These are phyloP conservation scores for Penicillium sclerotigenum DNA, from an alignment of 2,329 filamentous ascomycete genomes.

Conservation along the genomic window DNA sequence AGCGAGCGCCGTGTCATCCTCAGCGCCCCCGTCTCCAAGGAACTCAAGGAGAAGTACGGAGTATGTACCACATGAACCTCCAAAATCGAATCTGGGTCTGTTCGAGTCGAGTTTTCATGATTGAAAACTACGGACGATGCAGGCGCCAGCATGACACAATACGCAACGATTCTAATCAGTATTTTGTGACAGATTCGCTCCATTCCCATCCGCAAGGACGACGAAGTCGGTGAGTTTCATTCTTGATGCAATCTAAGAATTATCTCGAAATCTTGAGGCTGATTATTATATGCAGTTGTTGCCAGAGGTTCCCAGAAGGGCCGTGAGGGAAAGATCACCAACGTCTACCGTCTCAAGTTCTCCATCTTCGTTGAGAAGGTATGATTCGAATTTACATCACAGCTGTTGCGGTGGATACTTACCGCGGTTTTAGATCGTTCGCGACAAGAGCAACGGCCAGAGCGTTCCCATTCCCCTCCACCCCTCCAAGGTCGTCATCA, in stretches of 20 bases:
- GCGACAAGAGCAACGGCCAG: conserved; percentile 97
- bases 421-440: conserved; percentile 54
- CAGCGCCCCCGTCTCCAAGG: conserved; percentile 92
- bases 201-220: conserved; percentile 96
- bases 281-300: conserved; percentile 52
- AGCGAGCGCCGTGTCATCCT: conserved; percentile 94
- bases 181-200: conserved; percentile 67
- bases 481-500: conserved; percentile 96
- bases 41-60: conserved; percentile 98
- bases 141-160: neutral
- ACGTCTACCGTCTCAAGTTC: conserved; percentile 98
- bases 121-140: neutral
- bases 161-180: conserved; percentile 14
- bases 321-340: conserved; percentile 95
- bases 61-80: conserved; percentile 54
- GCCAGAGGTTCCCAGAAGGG: conserved; percentile 94
- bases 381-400: neutral
- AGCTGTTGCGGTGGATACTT: neutral
- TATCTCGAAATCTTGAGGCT: neutral
- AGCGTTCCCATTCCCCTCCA: conserved; percentile 90
- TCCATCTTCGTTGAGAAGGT: conserved; percentile 92
- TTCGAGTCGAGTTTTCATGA: conserved; percentile 6
- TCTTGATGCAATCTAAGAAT: neutral
- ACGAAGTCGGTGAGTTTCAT: conserved; percentile 62
- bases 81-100: conserved; percentile 8